Evolutionary conservation across 2,329 filamentous ascomycete genomes (phyloP).

Genomic region (Drechslerella coelobrocha): DNA sequence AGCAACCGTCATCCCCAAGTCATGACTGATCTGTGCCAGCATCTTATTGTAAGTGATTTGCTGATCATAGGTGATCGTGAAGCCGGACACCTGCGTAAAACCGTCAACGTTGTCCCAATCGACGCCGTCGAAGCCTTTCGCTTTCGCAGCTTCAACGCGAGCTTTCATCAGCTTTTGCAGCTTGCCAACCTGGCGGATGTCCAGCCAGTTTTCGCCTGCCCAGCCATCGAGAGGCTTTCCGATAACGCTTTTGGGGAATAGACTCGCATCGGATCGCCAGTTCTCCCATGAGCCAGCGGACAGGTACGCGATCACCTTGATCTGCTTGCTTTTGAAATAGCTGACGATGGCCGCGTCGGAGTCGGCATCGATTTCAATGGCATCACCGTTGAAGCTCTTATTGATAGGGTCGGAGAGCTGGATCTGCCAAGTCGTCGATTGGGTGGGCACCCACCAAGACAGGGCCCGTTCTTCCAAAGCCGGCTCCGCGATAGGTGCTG

Average conservation of each 20-base stretch:
- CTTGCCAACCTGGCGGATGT: slow-evolving; percentile 63
- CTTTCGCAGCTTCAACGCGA: slow-evolving; percentile 66
- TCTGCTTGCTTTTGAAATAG: slow-evolving; percentile 63
- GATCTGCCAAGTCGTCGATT: slow-evolving; percentile 41
- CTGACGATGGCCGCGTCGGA: slow-evolving; percentile 60
- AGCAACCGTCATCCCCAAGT: slow-evolving; percentile 33
- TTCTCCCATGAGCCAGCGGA: slow-evolving; percentile 73
- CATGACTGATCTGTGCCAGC: slow-evolving; percentile 38
- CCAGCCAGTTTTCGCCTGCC: slow-evolving; percentile 72
- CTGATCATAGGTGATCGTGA: slow-evolving; percentile 20
- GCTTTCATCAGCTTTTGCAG: slow-evolving; percentile 70
- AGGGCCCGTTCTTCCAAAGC: slow-evolving; percentile 2
- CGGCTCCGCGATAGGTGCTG: background rate
- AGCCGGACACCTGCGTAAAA: slow-evolving; percentile 58
- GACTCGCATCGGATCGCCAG: slow-evolving; percentile 65
- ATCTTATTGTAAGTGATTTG: slow-evolving; percentile 43
- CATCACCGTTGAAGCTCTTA: slow-evolving; percentile 57
- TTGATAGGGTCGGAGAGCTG: slow-evolving; percentile 57
- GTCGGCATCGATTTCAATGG: slow-evolving; percentile 68
- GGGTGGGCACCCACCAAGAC: slow-evolving; percentile 40
- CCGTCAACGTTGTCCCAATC: slow-evolving; percentile 76
- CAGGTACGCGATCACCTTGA: slow-evolving; percentile 77
- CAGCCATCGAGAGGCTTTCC: slow-evolving; percentile 69
- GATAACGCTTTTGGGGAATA: slow-evolving; percentile 65
- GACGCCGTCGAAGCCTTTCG: slow-evolving; percentile 72